phyloP scores from a whole-genome alignment of 495 filamentous ascomycete genomes.

The Pyronema domesticum region DNA sequence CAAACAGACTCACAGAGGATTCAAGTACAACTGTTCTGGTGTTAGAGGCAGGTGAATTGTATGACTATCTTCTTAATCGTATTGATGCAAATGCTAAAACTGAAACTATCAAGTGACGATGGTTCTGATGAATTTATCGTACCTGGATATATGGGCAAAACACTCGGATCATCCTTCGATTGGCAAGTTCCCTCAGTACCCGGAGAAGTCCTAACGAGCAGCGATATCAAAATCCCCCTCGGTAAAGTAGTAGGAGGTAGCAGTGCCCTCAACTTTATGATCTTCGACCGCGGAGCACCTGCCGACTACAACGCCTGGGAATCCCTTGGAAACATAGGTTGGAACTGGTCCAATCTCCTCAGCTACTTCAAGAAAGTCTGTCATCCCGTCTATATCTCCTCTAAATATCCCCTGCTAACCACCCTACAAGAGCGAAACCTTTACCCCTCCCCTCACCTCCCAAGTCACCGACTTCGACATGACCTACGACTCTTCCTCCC shows the following conservation, averaged over 20 bases:
- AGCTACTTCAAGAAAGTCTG: slow-evolving; percentile 28
- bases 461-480: slow-evolving; percentile 21
- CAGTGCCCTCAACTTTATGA: slow-evolving; percentile 19
- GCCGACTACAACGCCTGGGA: slow-evolving; percentile 28
- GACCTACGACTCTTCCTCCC: slow-evolving; percentile 27
- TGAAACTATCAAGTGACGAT: neutral
- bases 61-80: neutral
- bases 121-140: neutral
- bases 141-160: neutral
- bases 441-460: slow-evolving; percentile 18
- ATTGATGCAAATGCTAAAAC: neutral
- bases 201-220: neutral
- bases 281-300: slow-evolving; percentile 20
- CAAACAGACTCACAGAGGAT: slow-evolving; percentile 31
- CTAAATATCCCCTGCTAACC: too few species aligned
- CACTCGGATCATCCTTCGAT: neutral
- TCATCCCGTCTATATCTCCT: neutral
- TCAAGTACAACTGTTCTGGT: slow-evolving; percentile 28
- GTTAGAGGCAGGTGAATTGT: slow-evolving; percentile 25
- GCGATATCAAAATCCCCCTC: neutral
- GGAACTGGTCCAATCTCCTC: slow-evolving; percentile 26
- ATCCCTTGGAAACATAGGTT: slow-evolving; percentile 26
- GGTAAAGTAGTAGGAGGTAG: slow-evolving; percentile 25
- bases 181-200: neutral
- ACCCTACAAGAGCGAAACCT: slow-evolving; percentile 21